phyloP scores from a whole-genome alignment of 768 basidiomycete genomes.

The Leccinum truebloodii region DNA sequence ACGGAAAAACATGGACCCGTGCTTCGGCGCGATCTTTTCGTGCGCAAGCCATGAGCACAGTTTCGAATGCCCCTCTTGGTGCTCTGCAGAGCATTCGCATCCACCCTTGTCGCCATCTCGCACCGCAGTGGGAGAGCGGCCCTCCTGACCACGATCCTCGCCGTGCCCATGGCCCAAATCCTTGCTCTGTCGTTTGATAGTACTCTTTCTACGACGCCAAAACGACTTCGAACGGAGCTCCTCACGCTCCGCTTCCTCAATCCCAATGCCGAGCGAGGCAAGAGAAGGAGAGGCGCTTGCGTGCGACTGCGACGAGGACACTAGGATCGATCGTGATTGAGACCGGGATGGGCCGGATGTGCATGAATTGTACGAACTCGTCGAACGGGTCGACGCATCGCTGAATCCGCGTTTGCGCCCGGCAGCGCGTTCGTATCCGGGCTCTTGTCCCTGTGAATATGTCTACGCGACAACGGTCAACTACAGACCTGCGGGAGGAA shows the following conservation, averaged over 20 bases:
- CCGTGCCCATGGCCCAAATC: background rate
- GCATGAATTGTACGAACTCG: slow-evolving; percentile 23
- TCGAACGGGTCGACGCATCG: slow-evolving; percentile 20
- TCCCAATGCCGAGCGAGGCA: slow-evolving; percentile 23
- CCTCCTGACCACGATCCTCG: background rate
- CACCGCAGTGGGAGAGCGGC: background rate
- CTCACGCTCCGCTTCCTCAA: slow-evolving; percentile 27
- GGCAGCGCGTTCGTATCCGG: background rate
- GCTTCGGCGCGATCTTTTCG: slow-evolving; percentile 24
- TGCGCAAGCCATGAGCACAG: background rate
- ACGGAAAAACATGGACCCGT: too few species aligned
- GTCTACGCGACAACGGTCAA: slow-evolving; percentile 4
- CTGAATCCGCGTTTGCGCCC: slow-evolving; percentile 19
- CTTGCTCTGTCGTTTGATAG: slow-evolving; percentile 11
- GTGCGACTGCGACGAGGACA: slow-evolving; percentile 20
- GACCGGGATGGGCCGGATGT: slow-evolving; percentile 23
- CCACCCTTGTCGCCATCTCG: background rate
- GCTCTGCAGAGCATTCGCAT: background rate
- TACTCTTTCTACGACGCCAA: slow-evolving; percentile 18
- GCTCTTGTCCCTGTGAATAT: slow-evolving; percentile 4
- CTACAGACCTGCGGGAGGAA: background rate
- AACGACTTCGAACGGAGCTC: slow-evolving; percentile 20
- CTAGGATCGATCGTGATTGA: slow-evolving; percentile 16
- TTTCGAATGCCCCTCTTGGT: background rate
- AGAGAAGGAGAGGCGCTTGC: slow-evolving; percentile 20